These are phyloP conservation scores for Leishmania arabica DNA, from an alignment of 208 protist genomes.

Conservation along the genomic window DNA sequence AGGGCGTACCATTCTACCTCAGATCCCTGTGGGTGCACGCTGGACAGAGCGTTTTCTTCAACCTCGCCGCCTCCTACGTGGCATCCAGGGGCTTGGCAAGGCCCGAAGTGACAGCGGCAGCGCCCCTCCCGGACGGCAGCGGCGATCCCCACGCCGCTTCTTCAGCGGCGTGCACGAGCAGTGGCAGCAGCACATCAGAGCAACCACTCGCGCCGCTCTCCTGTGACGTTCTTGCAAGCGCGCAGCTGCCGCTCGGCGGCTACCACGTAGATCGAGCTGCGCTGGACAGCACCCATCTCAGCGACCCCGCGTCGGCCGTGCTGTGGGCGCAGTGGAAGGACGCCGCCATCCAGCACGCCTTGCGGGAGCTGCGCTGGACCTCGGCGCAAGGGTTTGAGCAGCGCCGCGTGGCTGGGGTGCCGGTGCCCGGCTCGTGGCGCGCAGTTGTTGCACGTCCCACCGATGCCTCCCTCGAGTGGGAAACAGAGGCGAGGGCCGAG, in stretches of 20 bases:
- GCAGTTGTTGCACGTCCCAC: constrained; percentile 41
- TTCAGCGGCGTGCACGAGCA: not conserved
- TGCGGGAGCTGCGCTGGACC: constrained; percentile 34
- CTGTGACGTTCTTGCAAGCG: not conserved
- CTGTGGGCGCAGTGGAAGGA: constrained; percentile 23
- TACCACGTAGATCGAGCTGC: constrained; percentile 12
- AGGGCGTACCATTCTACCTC: constrained; percentile 54
- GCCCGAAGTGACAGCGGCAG: too few relatives aligned
- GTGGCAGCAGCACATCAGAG: not conserved
- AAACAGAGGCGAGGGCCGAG: not conserved
- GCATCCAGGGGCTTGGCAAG: constrained; percentile 5
- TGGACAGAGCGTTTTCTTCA: constrained; percentile 84
- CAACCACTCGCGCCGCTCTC: constrained; percentile 7
- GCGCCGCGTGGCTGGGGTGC: constrained; percentile 68
- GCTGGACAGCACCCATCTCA: not conserved
- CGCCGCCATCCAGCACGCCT: constrained; percentile 25
- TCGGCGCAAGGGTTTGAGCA: constrained; percentile 34
- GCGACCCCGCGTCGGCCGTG: not conserved
- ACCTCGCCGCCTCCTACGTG: constrained; percentile 51
- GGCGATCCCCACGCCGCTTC: not conserved
- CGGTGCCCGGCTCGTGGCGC: constrained; percentile 59
- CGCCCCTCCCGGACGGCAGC: not conserved
- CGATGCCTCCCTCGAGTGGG: constrained; percentile 12
- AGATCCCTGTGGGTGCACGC: constrained; percentile 80
- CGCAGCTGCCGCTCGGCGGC: constrained; percentile 34